phyloP scores from a whole-genome alignment of 2,329 filamentous ascomycete species.

The Cordyceps javanica region DNA sequence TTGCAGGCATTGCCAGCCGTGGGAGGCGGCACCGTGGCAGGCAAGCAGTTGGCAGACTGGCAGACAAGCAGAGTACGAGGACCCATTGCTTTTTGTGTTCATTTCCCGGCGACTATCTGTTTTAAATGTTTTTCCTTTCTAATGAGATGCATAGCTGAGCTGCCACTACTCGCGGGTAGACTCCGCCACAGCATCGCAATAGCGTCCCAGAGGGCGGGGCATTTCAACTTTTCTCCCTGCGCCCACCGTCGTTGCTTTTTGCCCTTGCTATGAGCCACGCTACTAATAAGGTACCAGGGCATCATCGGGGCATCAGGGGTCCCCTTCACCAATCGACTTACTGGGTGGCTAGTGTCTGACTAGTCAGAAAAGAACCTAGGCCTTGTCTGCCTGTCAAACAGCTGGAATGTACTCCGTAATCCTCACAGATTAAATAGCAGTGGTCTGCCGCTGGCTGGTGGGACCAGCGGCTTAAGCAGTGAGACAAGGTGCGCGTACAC shows the following conservation, averaged over 20 bases:
- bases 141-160: neutral
- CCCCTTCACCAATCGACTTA: neutral
- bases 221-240: conserved; percentile 2
- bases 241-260: neutral
- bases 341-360: too few relatives aligned
- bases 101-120: neutral
- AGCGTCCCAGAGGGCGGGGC: neutral
- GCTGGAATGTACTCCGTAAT: conserved; percentile 2
- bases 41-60: too few relatives aligned
- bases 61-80: too few relatives aligned
- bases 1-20: neutral
- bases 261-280: neutral
- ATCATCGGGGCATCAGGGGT: neutral
- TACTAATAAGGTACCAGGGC: too few relatives aligned
- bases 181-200: neutral
- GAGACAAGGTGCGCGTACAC: neutral
- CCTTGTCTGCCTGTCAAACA: neutral
- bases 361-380: too few relatives aligned
- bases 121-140: too few relatives aligned
- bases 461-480: neutral
- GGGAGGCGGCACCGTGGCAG: too few relatives aligned
- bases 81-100: too few relatives aligned
- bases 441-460: neutral
- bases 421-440: too few relatives aligned
- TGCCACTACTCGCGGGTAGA: neutral